Evolutionary conservation across 306 rosid species (phyloP), one percentile per base, ranked within the genome.

Genomic region (Lagenaria siceraria): DNA sequence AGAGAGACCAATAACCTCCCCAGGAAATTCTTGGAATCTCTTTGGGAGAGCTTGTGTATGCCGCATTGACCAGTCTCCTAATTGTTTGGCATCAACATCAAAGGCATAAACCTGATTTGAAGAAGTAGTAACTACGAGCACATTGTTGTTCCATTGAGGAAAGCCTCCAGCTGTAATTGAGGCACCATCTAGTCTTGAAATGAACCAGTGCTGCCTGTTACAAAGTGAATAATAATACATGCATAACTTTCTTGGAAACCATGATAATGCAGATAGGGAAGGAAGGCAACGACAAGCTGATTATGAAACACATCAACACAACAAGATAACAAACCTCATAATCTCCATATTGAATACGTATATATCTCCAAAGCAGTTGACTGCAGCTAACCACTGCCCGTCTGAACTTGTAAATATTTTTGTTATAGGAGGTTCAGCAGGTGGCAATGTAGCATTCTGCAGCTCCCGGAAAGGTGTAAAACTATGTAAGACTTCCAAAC

Each of bases 301-400:
- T 22, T 6, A 42, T 69, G 33, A 61, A 17, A 74, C 9, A 21
- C 31, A 78, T 46, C 11, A 10, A 33, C 29, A 33, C 14, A 10
- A 31, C 15, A 77, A 10, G 52, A 78, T 74, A 55, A 48, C 82
- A 55, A 35, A 95, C 99, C 98, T 95, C 80, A 76, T 83, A 77
- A 66, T 87, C 84, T 95, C 98, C 81, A 95, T 81, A 82, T 95
- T 92, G 82, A 95, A 95, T 78, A 95, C 66, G 75, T 92, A 95
- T 68, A 92, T 75, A 85, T 95, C 99, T 74, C 99, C 99, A 85
- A 92, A 89, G 84, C 98, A 92, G 85, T 96, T 96, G 79, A 92
- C 88, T n/a, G 99, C 96, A 10, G 98, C 97, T 86, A 96, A 77
- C 99, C 99, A 96, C 84, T 92, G 99, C 63, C 93, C 91, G 81